A percentile compares a stretch with the other conserved stretches of the same genome.
Evolutionary conservation across 2,329 filamentous ascomycete genomes (phyloP).

Genomic region (Trichoderma koningii): DNA sequence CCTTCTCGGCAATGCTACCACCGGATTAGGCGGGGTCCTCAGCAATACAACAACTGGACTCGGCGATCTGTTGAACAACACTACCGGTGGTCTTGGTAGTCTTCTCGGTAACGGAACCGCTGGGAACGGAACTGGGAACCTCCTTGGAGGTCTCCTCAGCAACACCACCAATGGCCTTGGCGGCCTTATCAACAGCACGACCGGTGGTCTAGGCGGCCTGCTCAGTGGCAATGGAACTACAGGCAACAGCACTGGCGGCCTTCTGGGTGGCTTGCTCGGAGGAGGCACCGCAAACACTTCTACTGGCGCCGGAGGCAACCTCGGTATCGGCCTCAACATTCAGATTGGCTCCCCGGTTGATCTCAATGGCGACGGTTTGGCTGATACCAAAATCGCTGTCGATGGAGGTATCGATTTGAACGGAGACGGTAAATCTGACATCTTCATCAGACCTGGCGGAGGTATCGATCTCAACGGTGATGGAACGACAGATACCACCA

Average conservation of each 20-base stretch:
- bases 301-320: background rate
- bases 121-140: background rate
- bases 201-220: background rate
- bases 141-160: background rate
- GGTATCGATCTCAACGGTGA: slow-evolving; percentile 14
- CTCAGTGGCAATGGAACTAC: background rate
- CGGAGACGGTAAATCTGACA: background rate
- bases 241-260: background rate
- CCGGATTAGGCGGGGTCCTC: background rate
- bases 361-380: background rate
- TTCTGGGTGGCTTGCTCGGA: background rate
- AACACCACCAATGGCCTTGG: background rate
- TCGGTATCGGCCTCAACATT: background rate
- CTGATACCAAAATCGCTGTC: background rate
- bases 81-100: background rate
- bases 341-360: background rate
- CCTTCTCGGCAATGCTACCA: background rate
- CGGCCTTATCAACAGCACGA: background rate
- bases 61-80: background rate
- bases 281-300: background rate
- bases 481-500: slow-evolving; percentile 3
- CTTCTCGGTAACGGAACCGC: background rate
- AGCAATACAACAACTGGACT: background rate
- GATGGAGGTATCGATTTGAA: background rate
- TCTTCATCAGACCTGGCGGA: background rate